Conservation (phyloP, 495 filamentous ascomycete species). For the Penicillium paxilli region DNA sequence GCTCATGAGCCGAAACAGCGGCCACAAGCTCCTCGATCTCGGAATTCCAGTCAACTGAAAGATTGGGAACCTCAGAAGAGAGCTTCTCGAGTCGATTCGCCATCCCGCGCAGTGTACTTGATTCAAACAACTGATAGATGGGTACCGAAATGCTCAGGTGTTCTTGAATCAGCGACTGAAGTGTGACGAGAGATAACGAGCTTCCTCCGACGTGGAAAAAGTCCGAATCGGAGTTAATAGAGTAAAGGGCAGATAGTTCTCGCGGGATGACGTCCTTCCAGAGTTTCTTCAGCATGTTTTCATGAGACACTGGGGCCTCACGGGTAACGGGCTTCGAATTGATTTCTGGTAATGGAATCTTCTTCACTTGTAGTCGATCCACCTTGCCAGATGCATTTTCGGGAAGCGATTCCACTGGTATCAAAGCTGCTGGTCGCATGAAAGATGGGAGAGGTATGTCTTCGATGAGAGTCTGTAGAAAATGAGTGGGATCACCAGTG, state of each 20-base stretch:
- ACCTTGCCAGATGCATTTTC: slow-evolving; percentile 41
- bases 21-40: slow-evolving; percentile 9
- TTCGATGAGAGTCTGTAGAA: neutral
- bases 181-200: slow-evolving; percentile 32
- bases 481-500: neutral
- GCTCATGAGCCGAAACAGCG: neutral
- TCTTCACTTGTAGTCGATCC: slow-evolving; percentile 32
- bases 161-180: slow-evolving; percentile 27
- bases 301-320: slow-evolving; percentile 1
- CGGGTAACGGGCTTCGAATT: neutral
- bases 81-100: slow-evolving; percentile 12
- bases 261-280: slow-evolving; percentile 29
- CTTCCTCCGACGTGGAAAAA: slow-evolving; percentile 45
- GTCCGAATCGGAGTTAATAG: slow-evolving; percentile 20
- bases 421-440: slow-evolving; percentile 42
- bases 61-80: neutral
- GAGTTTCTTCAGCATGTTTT: slow-evolving; percentile 16
- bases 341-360: slow-evolving; percentile 14
- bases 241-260: slow-evolving; percentile 4
- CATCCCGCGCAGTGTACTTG: slow-evolving; percentile 37
- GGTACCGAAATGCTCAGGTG: slow-evolving; percentile 21
- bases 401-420: slow-evolving; percentile 42
- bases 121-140: slow-evolving; percentile 33
- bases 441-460: slow-evolving; percentile 43
- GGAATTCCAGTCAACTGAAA: slow-evolving; percentile 23